A percentile compares a stretch with the other conserved stretches of the same genome.
These are phyloP conservation scores for Rhododendron mucronatum DNA, from an alignment of 148 eudicot species.

Conservation along the genomic window DNA sequence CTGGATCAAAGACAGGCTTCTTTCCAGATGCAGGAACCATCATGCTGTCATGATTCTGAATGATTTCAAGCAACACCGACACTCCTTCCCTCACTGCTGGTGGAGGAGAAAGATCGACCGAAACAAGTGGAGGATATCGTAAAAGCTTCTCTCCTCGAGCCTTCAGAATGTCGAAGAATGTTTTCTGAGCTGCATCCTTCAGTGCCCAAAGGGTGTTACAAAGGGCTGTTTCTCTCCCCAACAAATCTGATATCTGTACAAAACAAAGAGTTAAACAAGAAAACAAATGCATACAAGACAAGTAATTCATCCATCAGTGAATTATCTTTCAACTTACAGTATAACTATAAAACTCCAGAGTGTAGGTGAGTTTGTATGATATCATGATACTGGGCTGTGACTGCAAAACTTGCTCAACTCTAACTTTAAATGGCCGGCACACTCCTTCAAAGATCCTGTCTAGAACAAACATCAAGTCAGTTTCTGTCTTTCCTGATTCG, in stretches of 20 bases:
- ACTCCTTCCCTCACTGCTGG: constrained; percentile 90
- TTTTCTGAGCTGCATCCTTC: constrained; percentile 94
- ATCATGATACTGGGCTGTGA: constrained; percentile 91
- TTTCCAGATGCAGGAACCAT: constrained; percentile 83
- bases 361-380: constrained; percentile 85
- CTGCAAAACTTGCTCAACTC: constrained; percentile 98
- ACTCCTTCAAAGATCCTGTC: constrained; percentile 99
- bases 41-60: constrained; percentile 83
- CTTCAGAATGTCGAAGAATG: constrained; percentile 84
- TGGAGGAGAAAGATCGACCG: constrained; percentile 94
- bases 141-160: constrained; percentile 92
- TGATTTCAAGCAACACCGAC: constrained; percentile 78
- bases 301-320: background rate
- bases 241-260: constrained; percentile 66
- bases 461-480: constrained; percentile 89
- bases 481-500: constrained; percentile 58
- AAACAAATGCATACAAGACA: background rate
- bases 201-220: constrained; percentile 84
- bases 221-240: constrained; percentile 90
- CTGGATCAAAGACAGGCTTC: constrained; percentile 71
- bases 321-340: constrained; percentile 53
- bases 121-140: constrained; percentile 85
- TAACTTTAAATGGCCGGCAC: constrained; percentile 95
- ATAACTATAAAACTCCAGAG: constrained; percentile 87
- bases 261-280: constrained; percentile 5